Base-by-base conservation (phyloP, 2,329 filamentous ascomycete species). In the Bipolaris sorokiniana region DNA sequence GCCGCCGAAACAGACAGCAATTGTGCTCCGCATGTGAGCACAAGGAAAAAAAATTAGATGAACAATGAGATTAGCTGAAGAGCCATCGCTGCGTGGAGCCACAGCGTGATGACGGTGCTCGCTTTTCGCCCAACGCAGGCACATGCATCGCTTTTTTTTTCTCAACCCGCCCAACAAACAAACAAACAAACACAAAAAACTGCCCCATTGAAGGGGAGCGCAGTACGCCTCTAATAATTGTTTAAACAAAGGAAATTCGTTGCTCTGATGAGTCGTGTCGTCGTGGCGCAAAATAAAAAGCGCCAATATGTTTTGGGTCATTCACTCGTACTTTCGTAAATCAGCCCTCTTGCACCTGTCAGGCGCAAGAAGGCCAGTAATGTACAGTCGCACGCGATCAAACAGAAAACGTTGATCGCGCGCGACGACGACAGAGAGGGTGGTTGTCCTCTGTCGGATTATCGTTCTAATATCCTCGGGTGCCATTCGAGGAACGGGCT, bases 261-360 rank as follows among this genome's bases (percentile, higher is more conserved):
- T 52, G 71, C 45, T 55, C 44, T 53, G 51, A 56, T 74, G 66
- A 72, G 56, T 46, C 36, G 37, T 59, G 47, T 58, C 66, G 57
- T 67, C 69, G 68, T 72, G 67, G 67, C 71, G 69, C 64, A 56
- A 70, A 66, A 66, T 67, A 51, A 68, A 51, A 68, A 58, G 59
- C 58, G 63, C 64, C 62, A 48, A 45, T 51, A 65, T 54, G 61
- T 58, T 44, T 40, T 42, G 36, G 52, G 72, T 76, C 73, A 72
- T 76, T 74, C 71, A 74, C 67, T 75, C 72, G 71, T 75, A 73
- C 72, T 65, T 57, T 76, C 74, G 67, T 76, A 62, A 50, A 62
- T 71, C 44, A 48, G n/a, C 15, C 65, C 61, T 58, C 54, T 40
- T 52, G 46, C 13, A 28, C 48, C 16, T 20, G 31, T 51, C 7